Evolutionary conservation across 805 yeast genomes (phyloP), one percentile per base, ranked within the genome.

Genomic region (Saccharomycopsis selenospora): DNA sequence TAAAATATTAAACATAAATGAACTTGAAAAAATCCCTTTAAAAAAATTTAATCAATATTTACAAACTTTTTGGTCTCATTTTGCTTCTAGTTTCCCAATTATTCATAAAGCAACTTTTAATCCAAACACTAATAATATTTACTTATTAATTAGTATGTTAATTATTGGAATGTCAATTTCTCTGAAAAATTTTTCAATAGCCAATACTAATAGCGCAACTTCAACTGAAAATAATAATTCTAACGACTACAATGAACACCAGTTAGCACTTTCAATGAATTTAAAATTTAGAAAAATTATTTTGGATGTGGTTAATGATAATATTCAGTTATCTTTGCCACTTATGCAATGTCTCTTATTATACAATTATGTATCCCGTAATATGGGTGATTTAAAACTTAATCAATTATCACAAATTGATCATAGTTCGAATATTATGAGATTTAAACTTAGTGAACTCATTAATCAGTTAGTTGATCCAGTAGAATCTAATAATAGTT

Each of bases 21-120:
- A 45, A 13, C 22, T 50, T 3, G 13, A 28, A 5, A 43, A 42
- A 3, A 36, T 50, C 25, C 6, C 47, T 13, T 18, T 50, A 13
- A n/a, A 20, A 14, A 26, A 46, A 25, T 46, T 50, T 23, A 28
- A 50, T n/a, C 46, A 47, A 14, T 50, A 22, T 20, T 24, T 52
- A n/a, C 46, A 43, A 3, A 36, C 46, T 13, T 52, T 49, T 28
- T 52, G 55, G 55, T 36, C 36, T 13, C 43, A 46, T 24, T 46
- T 52, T 38, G 48, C 47, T 17, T 49, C 49, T 26, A 43, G 40
- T 1, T 50, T 49, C 40, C 55, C 55, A 2, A 40, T 52, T 13
- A 40, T 52, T 25, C 55, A 52, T 36, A 22, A 36, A 26, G 40
- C 51, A 22, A 49, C 51, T 6, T 52, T 52, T 27, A 40, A 46